phyloP scores from a whole-genome alignment of 305 asterid species.

The Rubia balearica region DNA sequence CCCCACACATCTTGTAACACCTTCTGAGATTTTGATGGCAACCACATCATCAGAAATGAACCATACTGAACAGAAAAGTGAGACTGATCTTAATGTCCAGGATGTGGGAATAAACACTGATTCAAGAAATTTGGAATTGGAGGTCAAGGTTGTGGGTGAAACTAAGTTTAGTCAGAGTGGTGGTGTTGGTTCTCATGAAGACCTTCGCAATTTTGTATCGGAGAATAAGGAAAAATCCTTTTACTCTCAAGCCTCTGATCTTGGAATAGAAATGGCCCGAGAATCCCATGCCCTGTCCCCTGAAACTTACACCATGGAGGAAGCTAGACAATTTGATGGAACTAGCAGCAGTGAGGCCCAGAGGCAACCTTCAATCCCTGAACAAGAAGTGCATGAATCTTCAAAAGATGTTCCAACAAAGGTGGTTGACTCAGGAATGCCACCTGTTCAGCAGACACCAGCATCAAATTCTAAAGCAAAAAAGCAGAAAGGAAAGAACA shows the following conservation, averaged over 20 bases:
- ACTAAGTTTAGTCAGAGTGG: slow-evolving; percentile 42
- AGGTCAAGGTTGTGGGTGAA: slow-evolving; percentile 68
- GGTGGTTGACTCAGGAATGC: slow-evolving; percentile 34
- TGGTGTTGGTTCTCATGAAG: slow-evolving; percentile 44
- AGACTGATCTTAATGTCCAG: slow-evolving; percentile 45
- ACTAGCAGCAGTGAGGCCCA: slow-evolving; percentile 34
- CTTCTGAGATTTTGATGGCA: slow-evolving; percentile 83
- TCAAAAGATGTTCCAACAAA: slow-evolving; percentile 38
- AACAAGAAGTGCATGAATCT: slow-evolving; percentile 39
- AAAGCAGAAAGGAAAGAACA: slow-evolving; percentile 64
- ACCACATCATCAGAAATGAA: slow-evolving; percentile 55
- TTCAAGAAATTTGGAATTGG: slow-evolving; percentile 47
- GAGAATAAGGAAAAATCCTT: slow-evolving; percentile 63
- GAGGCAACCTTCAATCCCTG: slow-evolving; percentile 35
- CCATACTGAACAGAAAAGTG: slow-evolving; percentile 49
- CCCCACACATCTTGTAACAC: slow-evolving; percentile 92
- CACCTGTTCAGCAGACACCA: slow-evolving; percentile 38
- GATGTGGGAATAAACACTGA: slow-evolving; percentile 51
- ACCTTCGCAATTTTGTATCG: slow-evolving; percentile 40
- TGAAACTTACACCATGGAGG: slow-evolving; percentile 48
- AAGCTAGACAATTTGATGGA: slow-evolving; percentile 54
- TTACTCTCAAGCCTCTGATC: slow-evolving; percentile 82
- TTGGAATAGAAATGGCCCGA: slow-evolving; percentile 68
- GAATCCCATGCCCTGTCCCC: slow-evolving; percentile 53
- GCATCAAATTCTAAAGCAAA: slow-evolving; percentile 52